Evolutionary conservation across 2,329 filamentous ascomycete genomes (phyloP).

Genomic region (Botrytis pseudocinerea): DNA sequence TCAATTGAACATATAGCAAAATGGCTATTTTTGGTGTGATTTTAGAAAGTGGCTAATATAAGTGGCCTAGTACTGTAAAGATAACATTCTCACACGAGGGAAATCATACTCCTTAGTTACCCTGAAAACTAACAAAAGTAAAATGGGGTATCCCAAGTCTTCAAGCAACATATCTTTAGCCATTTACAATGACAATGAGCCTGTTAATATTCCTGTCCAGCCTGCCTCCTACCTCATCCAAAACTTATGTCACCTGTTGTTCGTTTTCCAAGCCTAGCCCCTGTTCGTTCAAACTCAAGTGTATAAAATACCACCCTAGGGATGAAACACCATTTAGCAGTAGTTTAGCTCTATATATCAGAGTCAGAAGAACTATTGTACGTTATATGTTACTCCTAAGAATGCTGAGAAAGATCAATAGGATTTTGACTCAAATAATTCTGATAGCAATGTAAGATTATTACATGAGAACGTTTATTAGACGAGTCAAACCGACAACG

Average conservation of each 20-base stretch:
- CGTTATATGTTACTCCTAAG: not conserved
- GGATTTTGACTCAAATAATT: not conserved
- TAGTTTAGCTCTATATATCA: not conserved
- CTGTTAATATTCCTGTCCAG: not conserved
- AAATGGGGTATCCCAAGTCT: too few species aligned
- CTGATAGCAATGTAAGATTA: too few species aligned
- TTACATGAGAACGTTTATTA: not conserved
- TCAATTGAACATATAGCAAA: too few species aligned
- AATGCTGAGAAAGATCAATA: not conserved
- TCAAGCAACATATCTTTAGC: not conserved
- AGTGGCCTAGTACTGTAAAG: too few species aligned
- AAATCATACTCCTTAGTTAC: too few species aligned
- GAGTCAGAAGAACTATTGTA: not conserved
- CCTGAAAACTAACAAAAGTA: too few species aligned
- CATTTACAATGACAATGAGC: too few species aligned
- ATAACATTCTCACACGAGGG: too few species aligned
- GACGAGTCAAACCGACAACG: not conserved
- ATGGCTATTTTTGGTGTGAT: too few species aligned
- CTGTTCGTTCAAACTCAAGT: not conserved
- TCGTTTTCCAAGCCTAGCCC: not conserved
- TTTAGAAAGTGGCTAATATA: too few species aligned
- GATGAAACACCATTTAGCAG: rapidly evolving
- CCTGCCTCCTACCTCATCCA: too few species aligned
- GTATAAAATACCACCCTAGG: not conserved
- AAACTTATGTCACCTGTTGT: too few species aligned